Base-by-base conservation (phyloP, 2,329 filamentous ascomycete genomes). In the Phialocephala sp. region DNA sequence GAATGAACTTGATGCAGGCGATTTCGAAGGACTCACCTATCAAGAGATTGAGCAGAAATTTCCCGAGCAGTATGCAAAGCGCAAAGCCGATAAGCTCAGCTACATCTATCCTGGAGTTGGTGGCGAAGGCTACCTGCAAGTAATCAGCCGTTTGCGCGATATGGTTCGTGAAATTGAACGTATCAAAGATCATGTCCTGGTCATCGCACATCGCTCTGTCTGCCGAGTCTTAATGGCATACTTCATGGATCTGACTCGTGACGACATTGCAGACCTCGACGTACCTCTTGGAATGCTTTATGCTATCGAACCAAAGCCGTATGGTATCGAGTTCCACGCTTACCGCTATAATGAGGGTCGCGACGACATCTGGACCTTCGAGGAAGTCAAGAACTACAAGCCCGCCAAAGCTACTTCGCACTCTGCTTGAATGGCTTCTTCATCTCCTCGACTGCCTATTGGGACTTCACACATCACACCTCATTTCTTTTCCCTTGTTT, bases 141-240 rank as follows among this genome's bases (percentile, higher is more conserved):
- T 99, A 73, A 97, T 99, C 80, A 97, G 95, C 78, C 92, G 95
- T 59, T 86, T 98, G 41, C 91, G 94, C 61, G 91, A 97, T 69
- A 95, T 99, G 82, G 97, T 99, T 69, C 91, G 97, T 59, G 95
- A 99, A 81, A 90, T 97, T 67, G 95, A 99, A 83, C 91, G 95
- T 67, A 98, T 97, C 84, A 97, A 93, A 36, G 95, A 99, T 74
- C 94, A 98, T 78, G 89, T 97, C 62, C 83, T 98, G 67, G 89
- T 99, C 72, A 91, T 98, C 72, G 93, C 92, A 39, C 95, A 98
- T 78, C 92, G 95, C 37, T 96, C 93, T 3, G 91, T 98, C 45
- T 94, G 93, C 63, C 89, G 95, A 37, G 94, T 99, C 6, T 82
- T 99, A 66, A 89, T 99, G 79, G 94, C 94, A 1, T 99, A 99